A percentile compares a stretch with the other conserved stretches of the same genome.
Conservation (phyloP, 129 eudicot genomes). For the Saussurea involucrata region DNA sequence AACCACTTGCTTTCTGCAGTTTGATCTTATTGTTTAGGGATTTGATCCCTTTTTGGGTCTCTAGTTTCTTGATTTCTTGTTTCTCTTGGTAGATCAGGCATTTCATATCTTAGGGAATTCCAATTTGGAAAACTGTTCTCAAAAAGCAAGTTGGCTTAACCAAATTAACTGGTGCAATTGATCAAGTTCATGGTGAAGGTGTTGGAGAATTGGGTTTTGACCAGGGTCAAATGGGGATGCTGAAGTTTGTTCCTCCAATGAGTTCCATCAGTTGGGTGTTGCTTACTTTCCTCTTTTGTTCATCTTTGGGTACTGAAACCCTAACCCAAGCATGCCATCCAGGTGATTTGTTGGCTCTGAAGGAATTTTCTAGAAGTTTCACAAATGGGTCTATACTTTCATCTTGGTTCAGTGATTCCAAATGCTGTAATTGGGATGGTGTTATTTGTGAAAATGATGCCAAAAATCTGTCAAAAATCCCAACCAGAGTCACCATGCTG, state of each 20-base stretch:
- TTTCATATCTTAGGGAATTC: conserved; percentile 4
- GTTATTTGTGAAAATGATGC: conserved; percentile 52
- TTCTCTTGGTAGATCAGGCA: neutral
- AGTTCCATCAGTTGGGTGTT: conserved; percentile 36
- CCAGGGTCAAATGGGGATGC: conserved; percentile 22
- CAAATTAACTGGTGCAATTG: conserved; percentile 1
- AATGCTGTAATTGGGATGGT: conserved; percentile 91
- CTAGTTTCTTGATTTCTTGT: neutral
- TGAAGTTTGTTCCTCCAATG: conserved; percentile 19
- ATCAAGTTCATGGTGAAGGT: conserved; percentile 16
- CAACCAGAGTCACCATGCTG: conserved; percentile 49
- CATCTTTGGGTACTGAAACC: conserved; percentile 43
- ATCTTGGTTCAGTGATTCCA: conserved; percentile 51
- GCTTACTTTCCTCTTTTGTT: conserved; percentile 37
- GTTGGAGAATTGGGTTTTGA: conserved; percentile 8
- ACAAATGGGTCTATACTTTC: conserved; percentile 48
- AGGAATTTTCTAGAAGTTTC: conserved; percentile 54
- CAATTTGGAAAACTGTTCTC: neutral
- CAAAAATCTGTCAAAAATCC: conserved; percentile 28
- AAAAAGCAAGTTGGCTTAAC: neutral
- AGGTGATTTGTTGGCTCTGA: conserved; percentile 61
- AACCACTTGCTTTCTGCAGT: neutral
- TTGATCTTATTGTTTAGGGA: neutral
- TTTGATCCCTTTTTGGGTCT: neutral
- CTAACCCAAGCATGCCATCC: conserved; percentile 56